These are phyloP conservation scores for Amphichorda felina DNA, from an alignment of 2,329 filamentous ascomycete genomes.

Conservation along the genomic window DNA sequence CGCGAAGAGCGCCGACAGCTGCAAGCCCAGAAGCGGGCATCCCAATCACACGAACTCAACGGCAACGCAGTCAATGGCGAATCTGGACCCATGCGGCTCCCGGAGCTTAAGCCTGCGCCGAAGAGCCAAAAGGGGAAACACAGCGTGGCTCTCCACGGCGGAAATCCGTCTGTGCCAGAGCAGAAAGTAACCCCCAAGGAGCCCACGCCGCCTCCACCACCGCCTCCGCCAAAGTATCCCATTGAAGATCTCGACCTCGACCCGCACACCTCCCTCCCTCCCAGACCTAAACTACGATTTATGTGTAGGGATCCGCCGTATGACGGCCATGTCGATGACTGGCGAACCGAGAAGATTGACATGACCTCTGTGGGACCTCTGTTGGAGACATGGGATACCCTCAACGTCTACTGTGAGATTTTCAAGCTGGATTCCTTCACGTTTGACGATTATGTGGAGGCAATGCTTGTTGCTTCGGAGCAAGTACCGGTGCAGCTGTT, in stretches of 20 bases:
- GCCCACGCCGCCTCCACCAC: constrained; percentile 38
- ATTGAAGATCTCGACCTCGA: constrained; percentile 86
- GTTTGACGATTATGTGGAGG: constrained; percentile 89
- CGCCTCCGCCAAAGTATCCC: constrained; percentile 80
- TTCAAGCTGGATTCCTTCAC: constrained; percentile 94
- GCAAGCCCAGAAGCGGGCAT: constrained; percentile 52
- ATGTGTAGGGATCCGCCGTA: constrained; percentile 54
- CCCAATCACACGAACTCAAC: constrained; percentile 29
- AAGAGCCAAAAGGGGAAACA: constrained; percentile 49
- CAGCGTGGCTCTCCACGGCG: background rate
- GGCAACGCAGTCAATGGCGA: constrained; percentile 21
- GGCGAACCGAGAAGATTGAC: constrained; percentile 44
- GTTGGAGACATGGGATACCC: constrained; percentile 87
- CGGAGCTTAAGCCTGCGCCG: constrained; percentile 61
- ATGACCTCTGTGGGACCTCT: constrained; percentile 80
- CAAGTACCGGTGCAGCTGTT: constrained; percentile 73
- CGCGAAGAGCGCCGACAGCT: constrained; percentile 64
- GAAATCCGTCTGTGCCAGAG: constrained; percentile 20
- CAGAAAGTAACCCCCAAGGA: constrained; percentile 11
- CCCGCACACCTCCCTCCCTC: constrained; percentile 46
- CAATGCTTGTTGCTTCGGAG: constrained; percentile 65
- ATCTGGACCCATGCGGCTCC: constrained; percentile 44
- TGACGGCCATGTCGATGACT: constrained; percentile 14
- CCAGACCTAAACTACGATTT: constrained; percentile 68
- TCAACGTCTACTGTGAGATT: constrained; percentile 96